Base-by-base conservation (phyloP, 345 rosid genomes). In the Moricandia arvensis region DNA sequence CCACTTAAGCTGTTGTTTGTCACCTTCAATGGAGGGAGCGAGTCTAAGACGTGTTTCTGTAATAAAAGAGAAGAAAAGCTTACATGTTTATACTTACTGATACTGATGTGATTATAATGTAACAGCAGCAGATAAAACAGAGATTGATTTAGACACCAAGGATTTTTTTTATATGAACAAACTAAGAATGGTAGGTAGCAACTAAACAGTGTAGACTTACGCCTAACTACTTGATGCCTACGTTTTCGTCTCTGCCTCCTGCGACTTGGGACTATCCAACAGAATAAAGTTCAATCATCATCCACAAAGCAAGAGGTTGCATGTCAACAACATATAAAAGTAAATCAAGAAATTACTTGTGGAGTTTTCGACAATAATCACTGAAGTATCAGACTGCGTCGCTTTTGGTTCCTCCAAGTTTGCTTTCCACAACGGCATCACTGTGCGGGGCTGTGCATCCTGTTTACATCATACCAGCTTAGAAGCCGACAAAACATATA, bases 341-440 rank as follows among this genome's bases (percentile, higher is more conserved):
- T 55, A 11, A 0, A 5, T 3, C 16, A 49, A 70, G 82, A 82
- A 79, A 78, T 90, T 91, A 90, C 98, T 90, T 80, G 79, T 76
- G 77, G 88, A 53, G 75, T 80, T 85, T 34, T 92, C 96, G 59
- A 81, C 81, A 75, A 95, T 89, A 79, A 80, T 80, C 77, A 93
- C 96, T n/a, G 98, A 84, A 66, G 93, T 79, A 84, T 96, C 98
- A 69, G 86, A 75, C 72, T 75, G 94, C 71, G 87, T 85, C 29
- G 75, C 68, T 80, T 87, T 91, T 75, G 87, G 89, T 69, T 88
- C 95, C 80, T 91, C 94, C 79, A 96, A 72, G 84, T 88, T 89
- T 27, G 94, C 94, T 81, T 81, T 93, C 97, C 99, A 91, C 85
- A 96, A 78, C 21, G 94, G 85, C 70, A 93, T 84, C 66, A 88